Evolutionary conservation across 2,329 filamentous ascomycete genomes (phyloP), one percentile per base, ranked within the genome.

Genomic region (Ascochyta viciae-villosae): DNA sequence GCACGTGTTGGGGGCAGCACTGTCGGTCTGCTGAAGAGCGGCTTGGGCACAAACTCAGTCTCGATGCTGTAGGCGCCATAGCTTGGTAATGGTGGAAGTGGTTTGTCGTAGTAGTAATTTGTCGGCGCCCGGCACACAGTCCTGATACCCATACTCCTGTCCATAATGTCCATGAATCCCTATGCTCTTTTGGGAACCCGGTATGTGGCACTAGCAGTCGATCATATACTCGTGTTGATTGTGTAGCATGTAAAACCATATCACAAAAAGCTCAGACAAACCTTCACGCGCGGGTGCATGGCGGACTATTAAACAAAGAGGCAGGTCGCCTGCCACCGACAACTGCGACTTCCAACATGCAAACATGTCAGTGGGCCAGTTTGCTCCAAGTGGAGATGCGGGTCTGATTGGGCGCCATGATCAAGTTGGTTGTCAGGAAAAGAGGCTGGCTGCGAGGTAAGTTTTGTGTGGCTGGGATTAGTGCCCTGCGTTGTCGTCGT

Each of bases 21-120:
- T 38, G 47, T 65, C 24, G 58, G 55, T 38, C 57, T 65, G 61
- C 61, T 67, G 61, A 70, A 73, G 4, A 73, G 60, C 13, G 71
- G 70, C 26, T 55, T 58, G 10, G 71, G 71, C 3, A 67, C 44
- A 12, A 71, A 49, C 15, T 65, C 62, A 45, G 41, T 56, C 26
- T 63, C 61, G 33, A 61, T 45, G 26, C 53, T 53, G 34, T 48
- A 54, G 1, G 44, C 40, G 12, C 53, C 56, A 31, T 47, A 39
- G 16, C 44, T 33, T 29, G 58, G 51, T 22, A 62, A 35, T 5
- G 56, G 31, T 26, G 61, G 59, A 6, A 60, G 51, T 26, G 60
- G 43, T 45, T 64, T 67, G 22, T 54, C 50, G 59, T 59, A 58
- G 34, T 44, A 57, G 38, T 51, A 31, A 35, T 51, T 48, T 51